Evolutionary conservation across 306 rosid species (phyloP), one percentile per base, ranked within the genome.

Genomic region (Gleditsia sinensis): DNA sequence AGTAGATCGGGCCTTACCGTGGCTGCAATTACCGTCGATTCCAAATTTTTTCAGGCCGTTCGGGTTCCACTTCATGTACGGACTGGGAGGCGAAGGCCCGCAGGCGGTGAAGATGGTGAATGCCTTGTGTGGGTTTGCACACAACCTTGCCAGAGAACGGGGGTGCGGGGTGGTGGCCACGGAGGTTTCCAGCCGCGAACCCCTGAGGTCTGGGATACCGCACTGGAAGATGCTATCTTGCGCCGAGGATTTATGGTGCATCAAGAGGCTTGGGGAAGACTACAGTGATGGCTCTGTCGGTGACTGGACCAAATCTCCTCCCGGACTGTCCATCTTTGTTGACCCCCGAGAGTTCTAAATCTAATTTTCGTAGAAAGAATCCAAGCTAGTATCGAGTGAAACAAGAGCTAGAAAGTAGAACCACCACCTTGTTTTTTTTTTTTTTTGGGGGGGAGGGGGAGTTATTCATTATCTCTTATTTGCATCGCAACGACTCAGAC

Each of bases 261-360:
- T 94, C 21, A 92, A 88, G 72, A 80, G 97, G 56, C 84, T 94
- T 0, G 89, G 87, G 0, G 98, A 94, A 42, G 99, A 92, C 80
- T 92, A 92, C 65, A 88, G 98, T 43, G 98, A 94, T 39, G 97
- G 97, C 40, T 80, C 97, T 0, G 88, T 94, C 20, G 99, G 97
- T 79, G 99, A 94, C 79, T 92, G 99, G 98, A 88, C 99, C 3
- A 94, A 94, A 72, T 92, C 99, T 7, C 73, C 87, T 6, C 96
- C 99, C 64, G 96, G 88, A 57, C 33, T 70, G 71, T 88, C 99
- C 53, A 87, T 94, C 87, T 94, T 94, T 57, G 97, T 94, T 79
- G 99, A 94, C 75, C 99, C 99, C 1, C 88, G 99, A 79, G 99
- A 94, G 79, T 7, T 94, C 68, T 93, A 71, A 79, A 59, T 19